phyloP scores from a whole-genome alignment of 495 filamentous ascomycete genomes.

The Xanthoparmelia taractica region DNA sequence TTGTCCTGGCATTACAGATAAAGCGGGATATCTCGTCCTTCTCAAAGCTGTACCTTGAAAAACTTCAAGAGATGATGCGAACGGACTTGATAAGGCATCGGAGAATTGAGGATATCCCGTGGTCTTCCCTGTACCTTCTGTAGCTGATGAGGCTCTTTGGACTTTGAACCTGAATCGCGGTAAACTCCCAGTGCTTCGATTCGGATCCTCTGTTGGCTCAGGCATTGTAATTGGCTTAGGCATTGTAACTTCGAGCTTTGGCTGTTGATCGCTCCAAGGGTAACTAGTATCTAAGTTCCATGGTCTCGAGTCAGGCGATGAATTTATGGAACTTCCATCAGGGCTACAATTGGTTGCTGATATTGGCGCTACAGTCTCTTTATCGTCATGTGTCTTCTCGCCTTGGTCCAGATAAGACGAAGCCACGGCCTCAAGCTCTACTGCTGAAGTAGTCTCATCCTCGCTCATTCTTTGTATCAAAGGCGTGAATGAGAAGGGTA shows the following conservation, averaged over 20 bases:
- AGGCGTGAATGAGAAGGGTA: conserved; percentile 22
- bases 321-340: conserved; percentile 14
- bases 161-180: conserved; percentile 24
- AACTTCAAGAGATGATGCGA: conserved; percentile 5
- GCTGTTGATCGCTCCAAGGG: conserved; percentile 24
- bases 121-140: conserved; percentile 11
- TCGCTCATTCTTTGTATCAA: conserved; percentile 12
- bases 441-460: neutral
- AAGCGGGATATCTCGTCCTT: conserved; percentile 9
- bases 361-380: neutral
- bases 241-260: conserved; percentile 21
- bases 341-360: neutral
- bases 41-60: conserved; percentile 12
- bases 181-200: conserved; percentile 5
- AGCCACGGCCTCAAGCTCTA: conserved; percentile 7
- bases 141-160: conserved; percentile 21
- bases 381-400: neutral
- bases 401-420: neutral
- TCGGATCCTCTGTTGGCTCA: conserved; percentile 9
- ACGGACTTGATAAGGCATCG: conserved; percentile 5
- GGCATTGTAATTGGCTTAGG: conserved; percentile 23
- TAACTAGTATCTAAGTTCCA: conserved; percentile 28
- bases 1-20: conserved; percentile 18
- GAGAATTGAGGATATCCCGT: conserved; percentile 13
- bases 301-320: conserved; percentile 21